Base-by-base conservation (phyloP, 257 asterid species). In the Catharanthus roseus region DNA sequence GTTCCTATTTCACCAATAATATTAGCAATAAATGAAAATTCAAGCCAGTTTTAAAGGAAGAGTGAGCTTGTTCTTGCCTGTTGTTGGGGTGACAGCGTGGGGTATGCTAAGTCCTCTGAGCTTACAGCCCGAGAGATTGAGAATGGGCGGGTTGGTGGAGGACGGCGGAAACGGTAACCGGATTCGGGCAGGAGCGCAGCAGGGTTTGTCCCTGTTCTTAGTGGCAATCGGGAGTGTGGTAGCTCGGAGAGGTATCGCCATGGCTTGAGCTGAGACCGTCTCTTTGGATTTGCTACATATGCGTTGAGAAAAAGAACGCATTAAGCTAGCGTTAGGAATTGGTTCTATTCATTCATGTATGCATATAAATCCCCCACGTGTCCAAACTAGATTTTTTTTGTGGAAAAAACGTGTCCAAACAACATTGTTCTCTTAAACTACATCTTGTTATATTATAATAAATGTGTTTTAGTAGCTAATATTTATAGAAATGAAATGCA, bases 221-320 rank as follows among this genome's bases (percentile, higher is more conserved):
- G 29, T 26, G 49, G 28, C 28, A 49, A n/a, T 28, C 34, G 47
- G 54, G 23, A 71, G 73, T 10, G 83, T 31, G 62, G 86, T 54
- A 51, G 86, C 72, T 28, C 80, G 78, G 57, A 82, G 83, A 75
- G 86, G 82, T 55, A 75, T 77, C 77, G 93, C 87, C 96, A 90
- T 90, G 63, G 68, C 69, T 33, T 66, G 70, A 38, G 36, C 38
- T 24, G 57, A 10, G 9, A 19, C n/a, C n/a, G n/a, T n/a, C n/a
- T n/a, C n/a, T n/a, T n/a, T n/a, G n/a, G n/a, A n/a, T n/a, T n/a
- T n/a, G n/a, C n/a, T n/a, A n/a, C n/a, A n/a, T n/a, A n/a, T n/a
- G n/a, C n/a, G n/a, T n/a, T n/a, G n/a, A n/a, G n/a, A n/a, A n/a
- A n/a, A n/a, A n/a, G n/a, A n/a, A n/a, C n/a, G n/a, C n/a, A n/a